Percentiles rank a stretch among this genome's conserved stretches.
These are phyloP conservation scores for Plasmodium chabaudi DNA, from an alignment of 169 alveolate species.

Conservation along the genomic window DNA sequence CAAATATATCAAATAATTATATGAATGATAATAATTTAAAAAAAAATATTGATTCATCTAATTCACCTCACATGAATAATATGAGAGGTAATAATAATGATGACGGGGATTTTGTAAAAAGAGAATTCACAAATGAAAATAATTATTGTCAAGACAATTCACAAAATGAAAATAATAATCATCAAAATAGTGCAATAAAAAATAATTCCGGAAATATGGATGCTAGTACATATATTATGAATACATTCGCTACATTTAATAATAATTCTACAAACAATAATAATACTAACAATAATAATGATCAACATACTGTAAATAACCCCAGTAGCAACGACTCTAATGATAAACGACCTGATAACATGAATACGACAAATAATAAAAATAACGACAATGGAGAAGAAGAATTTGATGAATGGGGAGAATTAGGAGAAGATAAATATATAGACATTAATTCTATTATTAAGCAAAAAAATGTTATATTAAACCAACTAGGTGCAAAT, in stretches of 20 bases:
- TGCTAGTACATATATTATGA: constrained; percentile 17
- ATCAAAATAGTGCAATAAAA: constrained; percentile 2
- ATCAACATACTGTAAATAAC: not conserved
- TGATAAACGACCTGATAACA: not conserved
- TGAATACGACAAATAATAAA: not conserved
- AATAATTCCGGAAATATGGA: constrained; percentile 33
- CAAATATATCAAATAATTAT: not conserved
- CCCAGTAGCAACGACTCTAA: not conserved
- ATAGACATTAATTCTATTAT: constrained; percentile 67
- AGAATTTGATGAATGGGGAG: constrained; percentile 74
- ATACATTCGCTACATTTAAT: constrained; percentile 4
- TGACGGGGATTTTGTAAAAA: constrained; percentile 23
- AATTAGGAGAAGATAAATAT: constrained; percentile 68
- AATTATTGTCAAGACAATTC: not conserved
- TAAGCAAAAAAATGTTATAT: constrained; percentile 51
- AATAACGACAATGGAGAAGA: constrained; percentile 44
- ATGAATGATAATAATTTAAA: constrained; percentile 7
- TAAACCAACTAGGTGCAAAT: constrained; percentile 56
- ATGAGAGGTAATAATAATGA: constrained; percentile 11
- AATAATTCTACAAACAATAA: not conserved
- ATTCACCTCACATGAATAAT: constrained; percentile 2
- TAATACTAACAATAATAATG: constrained; percentile 10
- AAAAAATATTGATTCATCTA: constrained; percentile 2
- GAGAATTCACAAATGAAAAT: constrained; percentile 30
- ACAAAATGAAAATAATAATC: not conserved